Evolutionary conservation across 305 asterid species (phyloP), one percentile per base, ranked within the genome.

Genomic region (Caryopteris hybrid): DNA sequence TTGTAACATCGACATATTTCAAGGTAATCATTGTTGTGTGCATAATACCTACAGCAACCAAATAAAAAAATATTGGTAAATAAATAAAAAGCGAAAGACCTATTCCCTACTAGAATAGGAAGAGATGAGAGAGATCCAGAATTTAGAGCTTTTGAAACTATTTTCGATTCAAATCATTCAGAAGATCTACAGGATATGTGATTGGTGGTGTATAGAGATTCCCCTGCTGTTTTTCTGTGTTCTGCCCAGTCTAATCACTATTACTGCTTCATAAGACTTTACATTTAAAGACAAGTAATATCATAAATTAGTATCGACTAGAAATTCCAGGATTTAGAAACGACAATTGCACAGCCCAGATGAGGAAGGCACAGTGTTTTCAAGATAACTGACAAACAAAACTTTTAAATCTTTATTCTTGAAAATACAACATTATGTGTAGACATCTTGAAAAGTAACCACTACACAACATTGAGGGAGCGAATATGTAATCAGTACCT

Each of bases 1-100:
- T 93, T 90, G 85, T 93, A 93, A 70, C 95, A 88, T 23, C 96
- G 97, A 38, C 99, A 93, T 69, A 90, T 93, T 78, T 93, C 97
- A 50, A 93, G 99, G 79, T 93, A 93, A 71, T 93, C 96, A 48
- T 85, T 88, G 87, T 74, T 81, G 76, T 93, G 93, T 17, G 90
- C 78, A 77, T 90, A 68, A 72, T 84, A 93, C 90, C 98, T 93
- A 76, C 69, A 86, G n/a, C 3, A 46, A 41, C 34, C 10, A n/a
- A 59, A 66, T 55, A 67, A 59, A 53, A 31, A 43, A 23, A 18
- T 66, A 10, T 57, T 21, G 12, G 65, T 34, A 61, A 20, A 42
- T 13, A 39, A 6, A 14, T 43, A 59, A 14, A 59, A 14, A 52
- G 33, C 70, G 34, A 8, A 0, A 11, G 9, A 27, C 20, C 1